These are phyloP conservation scores for Nemania sp. DNA, from an alignment of 2,329 filamentous ascomycete species.

Conservation along the genomic window DNA sequence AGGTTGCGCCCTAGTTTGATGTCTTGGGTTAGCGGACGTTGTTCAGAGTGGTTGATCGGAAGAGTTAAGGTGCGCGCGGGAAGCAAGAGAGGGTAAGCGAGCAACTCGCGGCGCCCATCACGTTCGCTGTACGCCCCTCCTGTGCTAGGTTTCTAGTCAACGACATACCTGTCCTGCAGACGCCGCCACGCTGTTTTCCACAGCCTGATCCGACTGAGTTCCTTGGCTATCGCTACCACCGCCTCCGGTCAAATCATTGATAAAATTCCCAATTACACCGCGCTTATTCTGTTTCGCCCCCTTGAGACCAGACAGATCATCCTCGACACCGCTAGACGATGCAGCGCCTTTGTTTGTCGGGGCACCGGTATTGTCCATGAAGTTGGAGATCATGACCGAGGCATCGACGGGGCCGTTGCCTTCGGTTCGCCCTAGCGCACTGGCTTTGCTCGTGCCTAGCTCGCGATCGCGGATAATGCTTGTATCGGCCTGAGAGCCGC, in stretches of 20 bases:
- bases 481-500: slow-evolving; percentile 71
- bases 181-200: slow-evolving; percentile 57
- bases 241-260: slow-evolving; percentile 37
- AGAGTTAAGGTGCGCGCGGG: not conserved
- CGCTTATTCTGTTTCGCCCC: slow-evolving; percentile 22
- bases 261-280: slow-evolving; percentile 15
- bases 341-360: slow-evolving; percentile 44
- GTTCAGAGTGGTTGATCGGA: no score
- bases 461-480: slow-evolving; percentile 67
- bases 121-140: not conserved
- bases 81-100: not conserved
- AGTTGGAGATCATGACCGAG: slow-evolving; percentile 58
- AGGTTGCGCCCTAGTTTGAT: slow-evolving; percentile 45
- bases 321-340: slow-evolving; percentile 47
- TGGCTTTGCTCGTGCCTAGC: slow-evolving; percentile 56
- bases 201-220: slow-evolving; percentile 46
- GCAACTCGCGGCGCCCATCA: not conserved
- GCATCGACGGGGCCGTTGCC: slow-evolving; percentile 63
- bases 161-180: slow-evolving; percentile 55
- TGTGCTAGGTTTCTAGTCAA: no score
- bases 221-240: slow-evolving; percentile 38
- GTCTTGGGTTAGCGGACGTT: not conserved
- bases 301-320: slow-evolving; percentile 40
- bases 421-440: slow-evolving; percentile 66
- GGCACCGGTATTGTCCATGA: slow-evolving; percentile 55